Conservation (phyloP, 805 yeast genomes). For the Metschnikowia proteae region DNA sequence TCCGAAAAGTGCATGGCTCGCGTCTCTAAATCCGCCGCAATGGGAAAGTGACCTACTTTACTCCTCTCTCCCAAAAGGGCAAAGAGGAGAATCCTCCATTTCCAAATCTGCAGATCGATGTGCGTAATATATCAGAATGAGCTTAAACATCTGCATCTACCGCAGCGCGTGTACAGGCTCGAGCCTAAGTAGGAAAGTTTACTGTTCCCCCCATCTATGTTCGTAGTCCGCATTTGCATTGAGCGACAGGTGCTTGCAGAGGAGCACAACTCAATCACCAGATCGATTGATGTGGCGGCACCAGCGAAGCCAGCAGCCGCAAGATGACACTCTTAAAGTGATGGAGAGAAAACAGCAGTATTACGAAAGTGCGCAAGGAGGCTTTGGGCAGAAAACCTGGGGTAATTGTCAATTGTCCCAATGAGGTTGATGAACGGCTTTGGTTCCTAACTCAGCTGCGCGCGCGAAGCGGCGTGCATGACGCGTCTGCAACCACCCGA, state of each 20-base stretch:
- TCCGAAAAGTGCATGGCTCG: conserved; percentile 1
- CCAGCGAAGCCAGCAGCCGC: too few species aligned
- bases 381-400: background rate
- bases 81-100: conserved; percentile 10
- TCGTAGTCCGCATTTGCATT: background rate
- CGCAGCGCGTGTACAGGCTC: background rate
- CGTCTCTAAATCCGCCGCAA: background rate
- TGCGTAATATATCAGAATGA: conserved; percentile 6
- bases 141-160: background rate
- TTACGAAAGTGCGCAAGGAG: background rate
- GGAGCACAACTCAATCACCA: background rate
- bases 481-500: conserved; percentile 1
- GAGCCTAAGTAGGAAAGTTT: background rate
- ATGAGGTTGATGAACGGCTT: conserved; percentile 3
- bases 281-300: too few species aligned
- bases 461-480: background rate
- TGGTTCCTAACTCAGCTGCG: conserved; percentile 1
- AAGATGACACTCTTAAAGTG: too few species aligned
- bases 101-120: background rate
- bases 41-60: background rate
- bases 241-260: background rate
- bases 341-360: too few species aligned
- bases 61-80: conserved; percentile 9
- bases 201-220: background rate
- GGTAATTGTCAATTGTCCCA: conserved; percentile 3